A percentile compares a stretch with the other conserved stretches of the same genome.
Conservation (phyloP, 2,329 filamentous ascomycete genomes). For the Leptographium lundbergii region DNA sequence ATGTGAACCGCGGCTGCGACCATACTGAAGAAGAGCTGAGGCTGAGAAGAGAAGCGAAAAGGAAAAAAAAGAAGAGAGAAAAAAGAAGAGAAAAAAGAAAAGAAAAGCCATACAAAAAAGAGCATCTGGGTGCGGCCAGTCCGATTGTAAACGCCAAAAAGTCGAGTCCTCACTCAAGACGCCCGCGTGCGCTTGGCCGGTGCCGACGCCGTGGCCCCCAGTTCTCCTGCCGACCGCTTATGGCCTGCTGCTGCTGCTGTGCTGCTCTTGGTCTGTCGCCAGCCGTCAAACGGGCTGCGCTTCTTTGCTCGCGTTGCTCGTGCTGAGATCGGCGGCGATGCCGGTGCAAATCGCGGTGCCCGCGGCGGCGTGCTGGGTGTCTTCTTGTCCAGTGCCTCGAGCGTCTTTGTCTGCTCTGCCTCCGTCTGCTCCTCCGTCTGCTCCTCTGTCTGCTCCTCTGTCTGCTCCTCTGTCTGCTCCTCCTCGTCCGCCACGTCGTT, state of each 20-base stretch:
- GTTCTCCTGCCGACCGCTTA: background rate
- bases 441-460: slow-evolving; percentile 52
- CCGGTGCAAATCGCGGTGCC: slow-evolving; percentile 39
- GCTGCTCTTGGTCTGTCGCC: slow-evolving; percentile 51
- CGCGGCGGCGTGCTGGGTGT: slow-evolving; percentile 34
- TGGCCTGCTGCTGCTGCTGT: background rate
- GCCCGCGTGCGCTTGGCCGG: slow-evolving; percentile 1
- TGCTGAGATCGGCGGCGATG: slow-evolving; percentile 49
- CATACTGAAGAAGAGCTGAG: background rate
- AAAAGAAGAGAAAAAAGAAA: background rate
- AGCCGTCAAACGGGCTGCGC: slow-evolving; percentile 52
- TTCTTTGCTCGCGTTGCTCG: slow-evolving; percentile 41
- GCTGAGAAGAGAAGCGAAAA: background rate
- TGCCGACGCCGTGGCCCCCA: background rate
- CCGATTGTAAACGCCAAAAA: background rate
- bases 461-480: slow-evolving; percentile 48
- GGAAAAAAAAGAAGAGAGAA: background rate
- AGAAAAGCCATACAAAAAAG: slow-evolving; percentile 1
- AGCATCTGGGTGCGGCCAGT: background rate
- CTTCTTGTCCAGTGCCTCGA: slow-evolving; percentile 23
- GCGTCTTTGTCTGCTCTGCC: slow-evolving; percentile 28
- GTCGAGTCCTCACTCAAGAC: background rate
- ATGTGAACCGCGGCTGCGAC: background rate
- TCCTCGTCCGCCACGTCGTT: slow-evolving; percentile 26
- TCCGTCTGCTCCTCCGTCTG: slow-evolving; percentile 22